Base-by-base conservation (phyloP, 2,329 filamentous ascomycete species). In the Exophiala sideris region DNA sequence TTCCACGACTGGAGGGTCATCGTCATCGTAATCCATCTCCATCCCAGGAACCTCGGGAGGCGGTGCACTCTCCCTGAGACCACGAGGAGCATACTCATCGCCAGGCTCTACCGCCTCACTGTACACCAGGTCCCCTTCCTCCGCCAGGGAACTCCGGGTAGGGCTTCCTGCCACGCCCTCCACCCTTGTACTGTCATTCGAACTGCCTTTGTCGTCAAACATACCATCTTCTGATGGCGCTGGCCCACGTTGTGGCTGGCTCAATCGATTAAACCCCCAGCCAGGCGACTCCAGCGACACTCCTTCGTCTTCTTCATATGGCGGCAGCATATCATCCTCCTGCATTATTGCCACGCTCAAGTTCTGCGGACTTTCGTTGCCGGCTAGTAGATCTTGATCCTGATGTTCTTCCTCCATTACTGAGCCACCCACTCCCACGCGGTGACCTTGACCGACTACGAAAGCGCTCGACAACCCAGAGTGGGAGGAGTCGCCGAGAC, bases 391-490 rank as follows among this genome's bases (percentile, higher is more conserved):
- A 63, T 70, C 68, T 61, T 67, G 67, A 63, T 54, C 41, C 51
- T 50, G 57, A 50, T 64, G 60, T 68, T 58, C 62, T 66, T 69
- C 65, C 67, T 66, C 62, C 66, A 67, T 68, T 76, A 58, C 58
- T 72, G 73, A 80, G 80, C 81, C 81, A 84, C 68, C 80, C 78
- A 73, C 80, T 79, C 71, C 81, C 75, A 69, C 79, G 79, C 68
- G 85, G 83, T 72, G 85, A 87, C 73, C 83, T 85, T 79, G 87
- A 89, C 73, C 87, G 81, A 78, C 85, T 89, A 78, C 32, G 48
- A 50, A 89, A 82, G 82, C 87, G 87, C 87, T 90, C 89, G 88
- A 89, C 86, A 85, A 92, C 82, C 89, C 89, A 92, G 77, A 85
- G 79, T 78, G 86, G 85, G 86, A 92, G 83, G 83, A 90, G 84